phyloP scores from a whole-genome alignment of 495 filamentous ascomycete species.

The Tetracladium marchalianum region DNA sequence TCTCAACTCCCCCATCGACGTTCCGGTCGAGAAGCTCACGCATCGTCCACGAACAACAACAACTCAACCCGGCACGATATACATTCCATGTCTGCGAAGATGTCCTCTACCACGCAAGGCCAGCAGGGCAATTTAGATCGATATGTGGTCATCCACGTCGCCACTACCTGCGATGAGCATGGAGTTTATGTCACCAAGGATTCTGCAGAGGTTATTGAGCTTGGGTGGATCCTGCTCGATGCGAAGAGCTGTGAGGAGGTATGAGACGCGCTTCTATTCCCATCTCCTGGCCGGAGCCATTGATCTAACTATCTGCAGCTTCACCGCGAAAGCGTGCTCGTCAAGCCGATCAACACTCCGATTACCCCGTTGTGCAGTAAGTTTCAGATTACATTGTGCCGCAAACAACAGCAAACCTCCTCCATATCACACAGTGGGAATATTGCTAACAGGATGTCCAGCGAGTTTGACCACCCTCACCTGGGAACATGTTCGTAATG shows the following conservation, averaged over 20 bases:
- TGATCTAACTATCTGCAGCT: constrained; percentile 44
- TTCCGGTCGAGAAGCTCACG: too few species aligned
- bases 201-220: constrained; percentile 96
- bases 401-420: neutral
- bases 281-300: neutral
- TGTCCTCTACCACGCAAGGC: constrained; percentile 17
- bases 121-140: constrained; percentile 64
- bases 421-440: neutral
- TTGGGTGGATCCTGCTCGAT: constrained; percentile 95
- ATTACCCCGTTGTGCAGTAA: constrained; percentile 98
- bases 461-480: constrained; percentile 95
- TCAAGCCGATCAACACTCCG: constrained; percentile 96
- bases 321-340: constrained; percentile 88
- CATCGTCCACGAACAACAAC: too few species aligned
- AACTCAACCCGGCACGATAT: too few species aligned
- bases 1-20: too few species aligned
- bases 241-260: constrained; percentile 89
- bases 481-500: constrained; percentile 96
- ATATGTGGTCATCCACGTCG: constrained; percentile 95
- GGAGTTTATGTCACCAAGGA: constrained; percentile 99
- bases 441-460: constrained; percentile 24
- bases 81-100: neutral
- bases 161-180: constrained; percentile 97
- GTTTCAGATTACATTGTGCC: constrained; percentile 26
- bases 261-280: constrained; percentile 18